phyloP scores from a whole-genome alignment of 2,329 filamentous ascomycete genomes.

The Ceratocystis colombiana region DNA sequence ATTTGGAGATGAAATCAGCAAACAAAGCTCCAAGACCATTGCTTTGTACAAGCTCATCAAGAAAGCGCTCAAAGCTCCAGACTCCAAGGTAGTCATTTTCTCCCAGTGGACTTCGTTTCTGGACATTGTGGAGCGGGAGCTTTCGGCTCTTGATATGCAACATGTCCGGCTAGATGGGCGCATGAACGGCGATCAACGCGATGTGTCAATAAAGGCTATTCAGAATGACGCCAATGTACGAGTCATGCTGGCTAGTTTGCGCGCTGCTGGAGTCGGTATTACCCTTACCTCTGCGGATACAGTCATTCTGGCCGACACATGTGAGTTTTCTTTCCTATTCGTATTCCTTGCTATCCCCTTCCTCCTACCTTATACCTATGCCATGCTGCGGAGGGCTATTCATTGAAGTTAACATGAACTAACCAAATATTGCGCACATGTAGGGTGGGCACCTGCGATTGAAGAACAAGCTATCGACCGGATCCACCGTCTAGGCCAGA shows the following conservation, averaged over 20 bases:
- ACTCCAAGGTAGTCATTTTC: slow-evolving; percentile 63
- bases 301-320: slow-evolving; percentile 72
- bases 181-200: slow-evolving; percentile 62
- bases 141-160: slow-evolving; percentile 49
- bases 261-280: slow-evolving; percentile 74
- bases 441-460: slow-evolving; percentile 82
- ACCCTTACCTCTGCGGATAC: slow-evolving; percentile 81
- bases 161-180: slow-evolving; percentile 70
- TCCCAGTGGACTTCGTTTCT: slow-evolving; percentile 70
- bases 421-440: background rate
- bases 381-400: too few relatives aligned
- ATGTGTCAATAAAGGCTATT: slow-evolving; percentile 57
- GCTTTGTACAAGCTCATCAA: slow-evolving; percentile 64
- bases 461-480: slow-evolving; percentile 87
- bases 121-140: slow-evolving; percentile 58
- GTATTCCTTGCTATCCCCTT: background rate
- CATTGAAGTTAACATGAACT: background rate
- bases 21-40: slow-evolving; percentile 72
- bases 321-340: slow-evolving; percentile 33
- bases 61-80: slow-evolving; percentile 53
- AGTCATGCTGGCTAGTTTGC: slow-evolving; percentile 70
- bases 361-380: too few relatives aligned
- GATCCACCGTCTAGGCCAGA: slow-evolving; percentile 78
- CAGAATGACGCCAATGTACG: slow-evolving; percentile 57
- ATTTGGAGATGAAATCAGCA: slow-evolving; percentile 46